phyloP scores from a whole-genome alignment of 345 rosid species.

The Aquilaria malaccensis region DNA sequence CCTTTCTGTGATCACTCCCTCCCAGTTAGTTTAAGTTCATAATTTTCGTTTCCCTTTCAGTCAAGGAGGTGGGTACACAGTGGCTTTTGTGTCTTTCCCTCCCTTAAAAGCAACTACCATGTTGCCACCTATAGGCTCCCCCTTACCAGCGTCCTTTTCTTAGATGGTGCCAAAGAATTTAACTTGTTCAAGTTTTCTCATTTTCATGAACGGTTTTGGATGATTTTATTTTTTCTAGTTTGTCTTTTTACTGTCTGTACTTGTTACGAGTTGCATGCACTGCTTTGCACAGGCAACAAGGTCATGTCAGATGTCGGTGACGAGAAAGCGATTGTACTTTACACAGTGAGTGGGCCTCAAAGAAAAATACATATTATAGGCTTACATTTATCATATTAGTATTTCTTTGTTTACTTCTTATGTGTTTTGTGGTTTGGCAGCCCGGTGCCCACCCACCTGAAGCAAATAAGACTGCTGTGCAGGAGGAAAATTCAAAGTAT shows the following conservation, averaged over 20 bases:
- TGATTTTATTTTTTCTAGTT: constrained; percentile 1
- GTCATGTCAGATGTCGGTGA: constrained; percentile 37
- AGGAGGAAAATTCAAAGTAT: constrained; percentile 76
- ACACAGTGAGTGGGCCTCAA: constrained; percentile 38
- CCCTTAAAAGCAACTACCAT: neutral
- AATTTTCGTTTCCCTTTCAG: neutral
- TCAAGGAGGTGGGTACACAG: neutral
- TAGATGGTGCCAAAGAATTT: neutral
- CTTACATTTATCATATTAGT: neutral
- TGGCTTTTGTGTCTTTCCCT: neutral
- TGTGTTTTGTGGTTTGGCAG: constrained; percentile 29
- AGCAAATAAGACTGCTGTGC: constrained; percentile 39
- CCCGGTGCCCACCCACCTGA: constrained; percentile 53
- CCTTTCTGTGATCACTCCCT: neutral
- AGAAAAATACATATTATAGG: constrained; percentile 5
- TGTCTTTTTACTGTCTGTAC: neutral
- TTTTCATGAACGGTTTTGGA: constrained; percentile 1
- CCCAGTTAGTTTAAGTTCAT: neutral
- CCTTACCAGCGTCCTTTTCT: neutral
- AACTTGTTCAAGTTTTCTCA: constrained; percentile 3
- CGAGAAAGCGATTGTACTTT: constrained; percentile 91
- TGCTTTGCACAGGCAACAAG: constrained; percentile 44
- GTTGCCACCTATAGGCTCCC: neutral
- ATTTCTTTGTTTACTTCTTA: neutral
- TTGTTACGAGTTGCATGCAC: constrained; percentile 10